Base-by-base conservation (phyloP, 305 asterid species). In the Coffea humblotiana region DNA sequence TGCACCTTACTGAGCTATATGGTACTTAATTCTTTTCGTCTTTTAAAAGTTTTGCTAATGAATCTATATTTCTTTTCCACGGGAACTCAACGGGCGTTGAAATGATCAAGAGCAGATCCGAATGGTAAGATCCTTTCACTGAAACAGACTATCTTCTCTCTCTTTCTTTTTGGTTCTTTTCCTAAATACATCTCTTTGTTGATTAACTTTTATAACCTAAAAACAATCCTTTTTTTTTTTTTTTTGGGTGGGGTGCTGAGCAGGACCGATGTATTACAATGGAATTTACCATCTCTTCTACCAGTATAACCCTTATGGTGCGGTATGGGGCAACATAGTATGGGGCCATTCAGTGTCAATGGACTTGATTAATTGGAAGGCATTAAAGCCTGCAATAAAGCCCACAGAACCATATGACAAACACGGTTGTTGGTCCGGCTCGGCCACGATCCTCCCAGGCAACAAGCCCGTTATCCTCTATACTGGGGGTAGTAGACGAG, bases 281-380 rank as follows among this genome's bases (percentile, higher is more conserved):
- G 90, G 91, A 23, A 3, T 82, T 14, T 88, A 88, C 75, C 91
- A 88, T 77, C 81, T 88, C 3, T 88, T 88, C 84, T 88, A 85
- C 52, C 90, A 88, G 43, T 84, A 86, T 81, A 88, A 88, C 15
- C 91, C 89, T 8, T 51, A 72, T 47, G 88, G 88, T 4, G 79
- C 91, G 0, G 85, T 86, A 0, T 88, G 91, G 91, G 90, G 87
- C 3, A 85, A 84, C 18, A 88, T 88, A 58, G 71, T 80, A 37
- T 88, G 91, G 91, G 91, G 78, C 67, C 91, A 86, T 73, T 81
- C 91, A n/a, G 87, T 84, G 0, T 88, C 91, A 40, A 81, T n/a
- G 6, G 90, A 88, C 85, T 25, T 86, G 78, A 88, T 88, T 11
- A 83, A 86, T 18, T 88, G 90, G 91, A 78, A 80, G 56, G 49